A percentile compares a stretch with the other conserved stretches of the same genome.
Conservation (phyloP, 352 stramenopile species). For the Pythium volutum region DNA sequence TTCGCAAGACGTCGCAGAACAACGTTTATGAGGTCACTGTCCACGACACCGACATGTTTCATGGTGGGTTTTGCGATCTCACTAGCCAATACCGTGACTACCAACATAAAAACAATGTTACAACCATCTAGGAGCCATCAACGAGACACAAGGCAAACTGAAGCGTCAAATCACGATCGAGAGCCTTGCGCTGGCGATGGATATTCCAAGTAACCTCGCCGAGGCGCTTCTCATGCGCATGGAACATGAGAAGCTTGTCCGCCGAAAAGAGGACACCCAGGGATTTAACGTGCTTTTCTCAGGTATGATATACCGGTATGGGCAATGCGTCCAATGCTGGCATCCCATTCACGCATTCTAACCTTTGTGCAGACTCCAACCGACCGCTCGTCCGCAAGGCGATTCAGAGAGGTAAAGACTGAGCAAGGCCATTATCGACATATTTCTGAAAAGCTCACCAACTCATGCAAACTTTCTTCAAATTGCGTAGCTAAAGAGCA, state of each 20-base stretch:
- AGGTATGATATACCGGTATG: too few species aligned
- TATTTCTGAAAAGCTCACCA: too few species aligned
- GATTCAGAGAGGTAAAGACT: slow-evolving; percentile 22
- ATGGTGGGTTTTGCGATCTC: slow-evolving; percentile 16
- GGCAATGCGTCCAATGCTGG: too few species aligned
- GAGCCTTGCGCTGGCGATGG: slow-evolving; percentile 21
- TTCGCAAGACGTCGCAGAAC: slow-evolving; percentile 4
- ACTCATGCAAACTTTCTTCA: background rate
- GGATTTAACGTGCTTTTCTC: slow-evolving; percentile 31
- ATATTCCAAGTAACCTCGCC: slow-evolving; percentile 8
- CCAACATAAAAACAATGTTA: background rate
- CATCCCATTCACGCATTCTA: background rate
- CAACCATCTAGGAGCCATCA: slow-evolving; percentile 26
- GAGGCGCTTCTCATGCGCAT: slow-evolving; percentile 34
- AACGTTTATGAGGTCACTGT: slow-evolving; percentile 21
- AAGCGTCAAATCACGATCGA: slow-evolving; percentile 26
- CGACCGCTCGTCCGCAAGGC: slow-evolving; percentile 25
- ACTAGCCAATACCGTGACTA: background rate
- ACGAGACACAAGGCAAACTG: slow-evolving; percentile 34
- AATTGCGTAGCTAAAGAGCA: background rate
- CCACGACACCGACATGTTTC: slow-evolving; percentile 21
- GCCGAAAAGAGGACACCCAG: slow-evolving; percentile 8
- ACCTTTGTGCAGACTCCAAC: slow-evolving; percentile 16
- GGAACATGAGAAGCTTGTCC: slow-evolving; percentile 35
- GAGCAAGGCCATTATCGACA: background rate